Conservation (phyloP, 2,329 filamentous ascomycete genomes). For the Dendryphion nanum region DNA sequence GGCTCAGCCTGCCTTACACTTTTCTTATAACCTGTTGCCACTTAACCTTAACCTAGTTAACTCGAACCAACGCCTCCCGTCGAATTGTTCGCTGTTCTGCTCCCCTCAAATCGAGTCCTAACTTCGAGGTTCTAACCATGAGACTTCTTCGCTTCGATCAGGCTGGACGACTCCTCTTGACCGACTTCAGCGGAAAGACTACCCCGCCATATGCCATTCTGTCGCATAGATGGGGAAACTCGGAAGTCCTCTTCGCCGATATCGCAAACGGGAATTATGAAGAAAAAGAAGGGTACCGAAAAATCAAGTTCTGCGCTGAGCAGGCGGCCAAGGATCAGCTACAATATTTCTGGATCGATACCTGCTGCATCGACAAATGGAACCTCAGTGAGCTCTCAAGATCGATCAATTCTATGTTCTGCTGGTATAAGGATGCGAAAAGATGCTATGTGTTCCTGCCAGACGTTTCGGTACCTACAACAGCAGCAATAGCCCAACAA, state of each 20-base stretch:
- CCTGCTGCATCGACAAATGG: constrained; percentile 4
- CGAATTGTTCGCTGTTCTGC: too few species aligned
- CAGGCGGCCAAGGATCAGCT: constrained; percentile 1
- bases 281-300: constrained; percentile 1
- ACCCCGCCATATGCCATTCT: constrained; percentile 7
- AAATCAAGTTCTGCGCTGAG: constrained; percentile 3
- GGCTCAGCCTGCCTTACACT: too few species aligned
- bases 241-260: constrained; percentile 3
- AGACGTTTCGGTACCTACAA: constrained; percentile 3
- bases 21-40: too few species aligned
- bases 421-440: constrained; percentile 1
- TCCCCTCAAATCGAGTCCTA: too few species aligned
- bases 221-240: constrained; percentile 4
- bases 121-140: too few species aligned
- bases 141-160: too few species aligned
- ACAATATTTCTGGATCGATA: constrained; percentile 6
- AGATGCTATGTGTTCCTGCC: constrained; percentile 1
- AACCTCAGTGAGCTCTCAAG: neutral
- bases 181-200: too few species aligned
- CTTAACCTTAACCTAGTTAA: too few species aligned
- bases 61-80: too few species aligned
- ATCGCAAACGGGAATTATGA: neutral
- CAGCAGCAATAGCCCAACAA: neutral
- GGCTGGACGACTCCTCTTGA: too few species aligned
- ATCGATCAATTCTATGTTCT: constrained; percentile 1